Conservation (phyloP, 345 rosid species). For the Populus deltoides region DNA sequence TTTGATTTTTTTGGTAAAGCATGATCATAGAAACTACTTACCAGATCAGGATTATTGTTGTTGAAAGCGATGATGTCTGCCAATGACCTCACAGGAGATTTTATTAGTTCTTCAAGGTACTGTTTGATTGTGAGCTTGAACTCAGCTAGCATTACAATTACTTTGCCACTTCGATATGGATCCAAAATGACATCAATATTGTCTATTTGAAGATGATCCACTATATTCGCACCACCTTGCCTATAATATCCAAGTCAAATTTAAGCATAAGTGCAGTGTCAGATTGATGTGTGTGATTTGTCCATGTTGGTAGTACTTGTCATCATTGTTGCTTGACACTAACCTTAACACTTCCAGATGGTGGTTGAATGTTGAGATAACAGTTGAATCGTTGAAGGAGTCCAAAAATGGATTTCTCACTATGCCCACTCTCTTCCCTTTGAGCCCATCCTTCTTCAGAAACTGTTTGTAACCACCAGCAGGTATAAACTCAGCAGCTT, state of each 20-base stretch:
- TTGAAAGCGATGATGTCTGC: constrained; percentile 59
- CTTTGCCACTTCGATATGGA: constrained; percentile 35
- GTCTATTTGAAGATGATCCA: constrained; percentile 42
- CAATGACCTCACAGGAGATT: constrained; percentile 56
- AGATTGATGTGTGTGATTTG: no score
- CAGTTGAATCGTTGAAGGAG: neutral
- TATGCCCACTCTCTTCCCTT: constrained; percentile 57
- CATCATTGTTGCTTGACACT: neutral
- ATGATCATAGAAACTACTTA: neutral
- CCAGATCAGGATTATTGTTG: constrained; percentile 40
- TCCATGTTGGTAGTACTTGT: neutral
- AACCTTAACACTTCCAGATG: constrained; percentile 51
- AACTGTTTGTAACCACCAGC: constrained; percentile 52
- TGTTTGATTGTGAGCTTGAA: constrained; percentile 50
- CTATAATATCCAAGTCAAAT: constrained; percentile 20
- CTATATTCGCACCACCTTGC: constrained; percentile 45
- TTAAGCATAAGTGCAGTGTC: no score
- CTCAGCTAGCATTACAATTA: constrained; percentile 39
- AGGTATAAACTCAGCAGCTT: constrained; percentile 45
- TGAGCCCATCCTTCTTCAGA: constrained; percentile 44
- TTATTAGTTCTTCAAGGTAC: constrained; percentile 42
- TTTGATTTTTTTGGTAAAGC: neutral
- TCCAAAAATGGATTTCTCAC: constrained; percentile 38
- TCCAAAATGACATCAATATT: constrained; percentile 29
- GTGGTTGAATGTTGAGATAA: constrained; percentile 24